Evolutionary conservation across 2,329 filamentous ascomycete species (phyloP).

Genomic region (Aureobasidium sp.): DNA sequence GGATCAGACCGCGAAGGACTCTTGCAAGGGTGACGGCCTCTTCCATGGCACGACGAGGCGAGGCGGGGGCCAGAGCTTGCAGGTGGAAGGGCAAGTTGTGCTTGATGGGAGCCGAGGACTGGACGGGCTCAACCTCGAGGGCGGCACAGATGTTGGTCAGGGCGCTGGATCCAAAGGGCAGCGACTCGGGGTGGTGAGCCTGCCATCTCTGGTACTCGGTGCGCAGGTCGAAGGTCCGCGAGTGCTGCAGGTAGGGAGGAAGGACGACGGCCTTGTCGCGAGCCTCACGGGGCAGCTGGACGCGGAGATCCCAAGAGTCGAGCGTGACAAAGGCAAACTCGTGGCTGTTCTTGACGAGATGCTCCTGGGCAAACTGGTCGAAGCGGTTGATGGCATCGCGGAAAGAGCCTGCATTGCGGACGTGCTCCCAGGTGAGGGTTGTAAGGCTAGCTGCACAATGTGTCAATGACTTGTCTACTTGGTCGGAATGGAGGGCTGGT

Average conservation of each 20-base stretch:
- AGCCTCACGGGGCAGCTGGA: conserved; percentile 93
- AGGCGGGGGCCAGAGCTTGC: conserved; percentile 89
- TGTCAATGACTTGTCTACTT: conserved; percentile 22
- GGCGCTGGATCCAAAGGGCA: conserved; percentile 92
- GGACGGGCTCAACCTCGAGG: conserved; percentile 93
- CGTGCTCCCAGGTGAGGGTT: conserved; percentile 97
- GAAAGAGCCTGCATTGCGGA: conserved; percentile 94
- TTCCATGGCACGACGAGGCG: conserved; percentile 92
- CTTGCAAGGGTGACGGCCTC: conserved; percentile 90
- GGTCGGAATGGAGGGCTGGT: conserved; percentile 24
- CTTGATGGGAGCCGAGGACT: conserved; percentile 96
- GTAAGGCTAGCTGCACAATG: conserved; percentile 73
- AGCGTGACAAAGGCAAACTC: conserved; percentile 98
- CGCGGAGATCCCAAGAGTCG: conserved; percentile 95
- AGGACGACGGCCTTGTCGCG: conserved; percentile 97
- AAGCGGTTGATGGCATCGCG: conserved; percentile 93
- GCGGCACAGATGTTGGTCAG: conserved; percentile 97
- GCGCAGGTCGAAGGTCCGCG: conserved; percentile 89
- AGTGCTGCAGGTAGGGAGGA: conserved; percentile 94
- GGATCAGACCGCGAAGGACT: conserved; percentile 83
- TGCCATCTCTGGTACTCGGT: conserved; percentile 99
- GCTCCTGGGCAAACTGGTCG: conserved; percentile 86
- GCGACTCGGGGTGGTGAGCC: conserved; percentile 92
- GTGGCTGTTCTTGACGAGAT: conserved; percentile 80
- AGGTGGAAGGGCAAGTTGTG: conserved; percentile 97